phyloP scores from a whole-genome alignment of 2,329 filamentous ascomycete species.

The Fusarium sp. region DNA sequence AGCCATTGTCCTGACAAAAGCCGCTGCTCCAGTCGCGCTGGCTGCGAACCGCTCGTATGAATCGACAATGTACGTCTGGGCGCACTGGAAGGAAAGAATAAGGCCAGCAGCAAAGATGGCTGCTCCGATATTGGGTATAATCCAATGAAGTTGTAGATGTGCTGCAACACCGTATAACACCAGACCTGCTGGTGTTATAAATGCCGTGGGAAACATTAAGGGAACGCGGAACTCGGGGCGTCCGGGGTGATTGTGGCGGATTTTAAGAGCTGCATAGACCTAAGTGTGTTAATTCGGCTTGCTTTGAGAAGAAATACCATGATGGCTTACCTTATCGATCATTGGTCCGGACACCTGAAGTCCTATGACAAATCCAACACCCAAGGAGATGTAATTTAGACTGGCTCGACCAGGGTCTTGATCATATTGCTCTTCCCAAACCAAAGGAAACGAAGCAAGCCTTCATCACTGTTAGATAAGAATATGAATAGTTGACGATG shows the following conservation, averaged over 20 bases:
- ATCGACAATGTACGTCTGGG: conserved; percentile 73
- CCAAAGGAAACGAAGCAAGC: conserved; percentile 67
- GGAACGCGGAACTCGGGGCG: conserved; percentile 55
- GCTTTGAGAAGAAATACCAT: background rate
- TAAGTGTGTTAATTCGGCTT: conserved; percentile 14
- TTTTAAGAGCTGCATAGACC: conserved; percentile 50
- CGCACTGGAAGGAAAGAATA: conserved; percentile 71
- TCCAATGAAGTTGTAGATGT: conserved; percentile 62
- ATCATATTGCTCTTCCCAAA: conserved; percentile 65
- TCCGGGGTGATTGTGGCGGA: conserved; percentile 46
- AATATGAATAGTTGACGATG: fast-evolving
- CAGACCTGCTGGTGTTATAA: conserved; percentile 64
- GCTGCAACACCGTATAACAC: conserved; percentile 66
- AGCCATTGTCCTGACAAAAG: conserved; percentile 68
- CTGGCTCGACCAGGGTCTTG: conserved; percentile 64
- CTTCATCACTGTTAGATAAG: conserved; percentile 23
- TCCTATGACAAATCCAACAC: conserved; percentile 69
- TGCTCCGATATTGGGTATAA: conserved; percentile 72
- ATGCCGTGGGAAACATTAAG: conserved; percentile 53
- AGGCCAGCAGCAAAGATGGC: conserved; percentile 63
- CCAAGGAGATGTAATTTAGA: conserved; percentile 68
- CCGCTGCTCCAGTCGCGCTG: conserved; percentile 66
- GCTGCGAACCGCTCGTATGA: conserved; percentile 59
- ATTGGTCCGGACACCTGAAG: conserved; percentile 65
- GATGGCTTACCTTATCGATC: conserved; percentile 50